These are phyloP conservation scores for Fraxinus nigra DNA, from an alignment of 305 asterid genomes.

Conservation along the genomic window DNA sequence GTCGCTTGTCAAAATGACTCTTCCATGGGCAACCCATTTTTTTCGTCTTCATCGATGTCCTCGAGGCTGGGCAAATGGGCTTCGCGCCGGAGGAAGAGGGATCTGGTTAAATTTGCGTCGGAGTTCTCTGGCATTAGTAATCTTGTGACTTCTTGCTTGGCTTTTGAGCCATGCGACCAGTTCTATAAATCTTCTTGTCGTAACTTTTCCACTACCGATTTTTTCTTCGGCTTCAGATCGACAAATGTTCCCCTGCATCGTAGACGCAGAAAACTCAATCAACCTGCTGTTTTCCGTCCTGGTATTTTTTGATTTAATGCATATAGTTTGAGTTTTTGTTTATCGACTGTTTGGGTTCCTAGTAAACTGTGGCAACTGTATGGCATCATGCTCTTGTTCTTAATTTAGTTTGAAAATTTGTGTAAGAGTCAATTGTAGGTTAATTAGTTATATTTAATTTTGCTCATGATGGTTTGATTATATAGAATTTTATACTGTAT, in stretches of 20 bases:
- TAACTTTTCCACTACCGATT: constrained; percentile 33
- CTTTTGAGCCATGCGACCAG: constrained; percentile 58
- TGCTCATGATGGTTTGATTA: constrained; percentile 13
- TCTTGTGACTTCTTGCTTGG: constrained; percentile 48
- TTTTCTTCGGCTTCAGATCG: constrained; percentile 45
- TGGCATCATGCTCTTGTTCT: constrained; percentile 1
- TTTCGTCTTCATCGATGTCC: constrained; percentile 23
- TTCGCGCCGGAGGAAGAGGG: constrained; percentile 49
- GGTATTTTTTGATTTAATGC: constrained; percentile 35
- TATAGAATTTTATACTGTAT: background rate
- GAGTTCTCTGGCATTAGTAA: constrained; percentile 34
- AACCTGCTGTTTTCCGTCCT: constrained; percentile 33
- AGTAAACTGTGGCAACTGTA: background rate
- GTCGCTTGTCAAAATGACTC: constrained; percentile 46
- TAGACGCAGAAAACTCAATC: constrained; percentile 36
- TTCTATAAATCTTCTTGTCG: constrained; percentile 33
- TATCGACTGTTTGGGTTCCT: constrained; percentile 11
- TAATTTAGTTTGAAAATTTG: constrained; percentile 14
- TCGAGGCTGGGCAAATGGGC: background rate
- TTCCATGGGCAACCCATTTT: constrained; percentile 37
- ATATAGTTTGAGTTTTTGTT: background rate
- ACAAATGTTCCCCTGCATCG: constrained; percentile 34
- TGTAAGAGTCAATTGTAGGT: background rate
- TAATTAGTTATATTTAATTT: constrained; percentile 1
- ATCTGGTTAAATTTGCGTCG: constrained; percentile 32